These are phyloP conservation scores for Erodium texanum DNA, from an alignment of 441 rosid genomes.

Conservation along the genomic window DNA sequence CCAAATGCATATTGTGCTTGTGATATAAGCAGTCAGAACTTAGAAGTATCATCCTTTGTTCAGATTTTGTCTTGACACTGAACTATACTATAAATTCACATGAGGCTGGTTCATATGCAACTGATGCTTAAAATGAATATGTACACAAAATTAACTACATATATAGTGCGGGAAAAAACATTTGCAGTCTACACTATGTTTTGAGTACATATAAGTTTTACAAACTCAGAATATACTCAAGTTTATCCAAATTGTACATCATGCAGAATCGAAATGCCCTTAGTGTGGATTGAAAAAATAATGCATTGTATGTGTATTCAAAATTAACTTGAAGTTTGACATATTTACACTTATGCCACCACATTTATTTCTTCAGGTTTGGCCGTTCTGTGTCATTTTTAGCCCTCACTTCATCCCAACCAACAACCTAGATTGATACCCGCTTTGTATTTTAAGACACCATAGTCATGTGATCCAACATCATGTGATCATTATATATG, in stretches of 20 bases:
- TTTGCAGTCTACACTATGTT: neutral
- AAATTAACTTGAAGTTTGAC: neutral
- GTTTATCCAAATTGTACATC: neutral
- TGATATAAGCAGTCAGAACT: conserved; percentile 1
- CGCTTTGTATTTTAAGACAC: neutral
- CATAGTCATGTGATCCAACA: neutral
- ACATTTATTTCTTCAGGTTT: neutral
- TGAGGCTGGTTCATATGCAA: neutral
- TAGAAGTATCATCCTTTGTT: conserved; percentile 1
- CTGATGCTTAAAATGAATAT: neutral
- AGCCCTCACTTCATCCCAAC: neutral
- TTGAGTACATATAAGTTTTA: neutral
- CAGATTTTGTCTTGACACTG: neutral
- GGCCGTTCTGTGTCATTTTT: neutral
- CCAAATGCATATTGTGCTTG: neutral
- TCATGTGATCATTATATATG: conserved; percentile 3
- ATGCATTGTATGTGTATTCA: neutral
- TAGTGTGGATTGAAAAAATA: neutral
- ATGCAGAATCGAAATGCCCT: neutral
- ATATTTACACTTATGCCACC: neutral
- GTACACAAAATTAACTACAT: neutral
- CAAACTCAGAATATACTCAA: neutral
- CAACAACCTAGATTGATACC: neutral
- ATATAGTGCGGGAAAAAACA: neutral
- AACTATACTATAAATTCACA: neutral